A percentile compares a stretch with the other conserved stretches of the same genome.
Conservation (phyloP, 139 green algal species). For the Chlamydomonas sp. region DNA sequence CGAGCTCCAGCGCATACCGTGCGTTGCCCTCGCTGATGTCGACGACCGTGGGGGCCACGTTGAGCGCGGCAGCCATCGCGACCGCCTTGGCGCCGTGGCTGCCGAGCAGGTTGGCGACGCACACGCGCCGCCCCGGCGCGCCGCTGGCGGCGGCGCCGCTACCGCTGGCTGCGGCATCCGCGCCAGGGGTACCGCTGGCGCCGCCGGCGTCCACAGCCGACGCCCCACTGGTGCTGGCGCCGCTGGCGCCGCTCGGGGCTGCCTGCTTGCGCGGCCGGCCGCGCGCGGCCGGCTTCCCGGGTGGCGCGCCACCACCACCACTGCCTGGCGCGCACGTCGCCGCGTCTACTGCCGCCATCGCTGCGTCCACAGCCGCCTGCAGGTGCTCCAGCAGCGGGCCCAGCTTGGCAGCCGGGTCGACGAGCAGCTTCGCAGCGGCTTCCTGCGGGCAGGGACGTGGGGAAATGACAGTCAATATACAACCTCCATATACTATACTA, state of each 20-base stretch:
- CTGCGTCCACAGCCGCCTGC: no score
- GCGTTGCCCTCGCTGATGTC: conserved; percentile 10
- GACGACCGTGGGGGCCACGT: background rate
- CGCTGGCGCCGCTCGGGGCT: background rate
- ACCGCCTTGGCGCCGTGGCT: conserved; percentile 9
- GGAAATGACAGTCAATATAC: no score
- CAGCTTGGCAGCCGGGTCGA: background rate
- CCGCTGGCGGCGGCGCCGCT: background rate
- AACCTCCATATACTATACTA: no score
- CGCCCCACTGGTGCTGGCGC: no score
- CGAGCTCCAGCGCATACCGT: background rate
- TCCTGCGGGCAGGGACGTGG: no score
- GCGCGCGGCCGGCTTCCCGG: no score
- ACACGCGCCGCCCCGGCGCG: background rate
- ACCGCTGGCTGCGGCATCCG: background rate
- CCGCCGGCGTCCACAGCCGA: background rate
- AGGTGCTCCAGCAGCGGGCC: conserved; percentile 5
- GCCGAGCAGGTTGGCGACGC: conserved; percentile 9
- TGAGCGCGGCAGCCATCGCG: background rate
- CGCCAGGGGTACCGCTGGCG: background rate
- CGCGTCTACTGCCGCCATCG: no score
- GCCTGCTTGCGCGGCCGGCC: no score
- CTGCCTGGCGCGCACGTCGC: no score
- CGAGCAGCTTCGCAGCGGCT: background rate
- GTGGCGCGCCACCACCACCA: background rate